Evolutionary conservation across 257 asterid genomes (phyloP), one percentile per base, ranked within the genome.

Genomic region (Nicotiana undulata): DNA sequence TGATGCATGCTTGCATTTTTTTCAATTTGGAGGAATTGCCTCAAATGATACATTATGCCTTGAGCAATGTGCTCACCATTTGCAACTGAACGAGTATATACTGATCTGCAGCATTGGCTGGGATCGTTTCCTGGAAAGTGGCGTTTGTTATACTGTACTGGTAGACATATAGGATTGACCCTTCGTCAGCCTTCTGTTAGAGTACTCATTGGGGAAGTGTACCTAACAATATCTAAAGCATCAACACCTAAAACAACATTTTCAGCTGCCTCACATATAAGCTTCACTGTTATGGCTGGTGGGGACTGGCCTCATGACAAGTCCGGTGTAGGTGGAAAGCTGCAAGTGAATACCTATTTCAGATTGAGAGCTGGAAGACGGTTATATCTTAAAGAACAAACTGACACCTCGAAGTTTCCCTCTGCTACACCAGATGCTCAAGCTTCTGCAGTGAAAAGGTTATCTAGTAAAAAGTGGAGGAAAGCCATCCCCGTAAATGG

Each of bases 131-230:
- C 97, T 79, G 99, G 99, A 28, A 93, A 91, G 65, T 95, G 99
- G 99, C 98, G 99, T 28, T 94, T 95, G 77, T 87, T 95, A 74
- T 93, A 92, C 63, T 87, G 91, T 88, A 95, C 99, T 0, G 99
- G 99, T 58, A 87, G 90, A 81, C 99, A 95, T 81, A 84, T 95
- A 65, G 99, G 98, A 32, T 85, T 93, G 58, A 95, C 98, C 83
- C 91, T 93, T 67, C 90, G 98, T 52, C 98, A 95, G 72, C 93
- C 99, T 75, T 58, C 90, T 66, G 68, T 84, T 75, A 89, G 98
- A 29, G 93, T 88, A 72, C 93, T 93, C 55, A 91, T 95, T 5
- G 93, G 97, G 8, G 90, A 92, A 18, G 99, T 83, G 53, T 91
- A 85, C 82, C 85, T 95, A 29, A 89, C 79, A 3, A 89, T 93